These are phyloP conservation scores for Marasmius sp. DNA, from an alignment of 1,284 basidiomycete genomes.

Conservation along the genomic window DNA sequence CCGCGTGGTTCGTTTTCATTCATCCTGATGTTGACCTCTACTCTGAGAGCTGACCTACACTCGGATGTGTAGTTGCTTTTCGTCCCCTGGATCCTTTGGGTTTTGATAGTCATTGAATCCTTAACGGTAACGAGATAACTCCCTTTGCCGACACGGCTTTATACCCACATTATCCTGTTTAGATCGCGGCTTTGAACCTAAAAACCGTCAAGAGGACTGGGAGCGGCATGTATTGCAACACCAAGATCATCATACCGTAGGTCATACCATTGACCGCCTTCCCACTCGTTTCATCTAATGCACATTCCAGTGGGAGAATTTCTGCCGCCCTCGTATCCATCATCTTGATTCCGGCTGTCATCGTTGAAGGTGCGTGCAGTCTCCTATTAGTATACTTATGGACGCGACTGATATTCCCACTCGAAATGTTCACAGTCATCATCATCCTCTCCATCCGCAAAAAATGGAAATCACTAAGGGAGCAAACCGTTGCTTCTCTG, in stretches of 20 bases:
- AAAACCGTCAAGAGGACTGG: slow-evolving; percentile 8
- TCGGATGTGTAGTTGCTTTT: neutral
- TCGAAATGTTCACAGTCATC: neutral
- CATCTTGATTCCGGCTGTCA: slow-evolving; percentile 5
- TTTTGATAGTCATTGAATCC: slow-evolving; percentile 2
- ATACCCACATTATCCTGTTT: neutral
- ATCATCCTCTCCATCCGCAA: slow-evolving; percentile 1
- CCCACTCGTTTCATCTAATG: neutral
- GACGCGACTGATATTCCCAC: neutral
- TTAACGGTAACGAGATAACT: neutral
- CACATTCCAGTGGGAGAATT: slow-evolving; percentile 7
- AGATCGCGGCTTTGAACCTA: slow-evolving; percentile 7
- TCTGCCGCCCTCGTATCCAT: slow-evolving; percentile 13
- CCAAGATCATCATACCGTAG: slow-evolving; percentile 10
- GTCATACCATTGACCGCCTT: neutral
- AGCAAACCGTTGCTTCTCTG: slow-evolving; percentile 4
- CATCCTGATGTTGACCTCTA: too few species aligned
- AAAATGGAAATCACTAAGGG: neutral
- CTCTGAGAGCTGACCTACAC: neutral
- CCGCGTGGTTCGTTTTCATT: slow-evolving; percentile 1
- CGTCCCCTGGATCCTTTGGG: slow-evolving; percentile 6
- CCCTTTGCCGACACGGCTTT: too few species aligned
- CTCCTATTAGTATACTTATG: neutral
- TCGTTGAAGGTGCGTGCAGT: slow-evolving; percentile 12
- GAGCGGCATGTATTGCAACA: slow-evolving; percentile 15